Evolutionary conservation across 192 early-diverging fungal species (phyloP).

Genomic region (Linnemannia zychae): DNA sequence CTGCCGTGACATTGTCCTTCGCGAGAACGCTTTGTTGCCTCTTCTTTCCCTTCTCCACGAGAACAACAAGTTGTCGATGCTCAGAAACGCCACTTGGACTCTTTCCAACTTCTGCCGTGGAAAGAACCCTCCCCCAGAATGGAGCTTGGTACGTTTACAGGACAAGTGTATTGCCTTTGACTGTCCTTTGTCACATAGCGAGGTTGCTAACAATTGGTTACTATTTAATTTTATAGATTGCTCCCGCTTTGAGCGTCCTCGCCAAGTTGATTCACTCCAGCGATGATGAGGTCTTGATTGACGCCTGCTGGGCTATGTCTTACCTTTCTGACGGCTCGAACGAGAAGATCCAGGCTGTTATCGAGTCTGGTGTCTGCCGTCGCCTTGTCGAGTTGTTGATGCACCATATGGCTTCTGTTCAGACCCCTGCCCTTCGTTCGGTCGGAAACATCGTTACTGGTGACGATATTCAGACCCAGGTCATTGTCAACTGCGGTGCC

Average conservation of each 20-base stretch:
- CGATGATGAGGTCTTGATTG: slow-evolving; percentile 97
- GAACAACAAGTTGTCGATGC: slow-evolving; percentile 95
- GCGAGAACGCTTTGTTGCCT: slow-evolving; percentile 87
- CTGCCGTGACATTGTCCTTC: slow-evolving; percentile 93
- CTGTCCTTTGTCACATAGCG: not conserved
- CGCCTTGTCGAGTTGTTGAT: slow-evolving; percentile 94
- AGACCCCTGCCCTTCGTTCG: slow-evolving; percentile 97
- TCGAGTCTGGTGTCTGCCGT: slow-evolving; percentile 94
- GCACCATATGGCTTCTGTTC: slow-evolving; percentile 91
- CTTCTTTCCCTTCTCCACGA: slow-evolving; percentile 89
- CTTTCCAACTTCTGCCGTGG: slow-evolving; percentile 99
- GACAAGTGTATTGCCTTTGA: not conserved
- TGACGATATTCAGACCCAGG: slow-evolving; percentile 97
- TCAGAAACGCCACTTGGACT: slow-evolving; percentile 99
- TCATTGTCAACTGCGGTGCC: slow-evolving; percentile 91
- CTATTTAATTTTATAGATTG: slow-evolving; percentile 69
- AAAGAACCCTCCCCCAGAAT: slow-evolving; percentile 96
- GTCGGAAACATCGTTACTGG: slow-evolving; percentile 99
- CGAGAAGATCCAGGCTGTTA: slow-evolving; percentile 98
- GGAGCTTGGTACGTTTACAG: slow-evolving; percentile 72
- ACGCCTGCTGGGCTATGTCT: slow-evolving; percentile 99
- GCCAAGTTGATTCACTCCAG: slow-evolving; percentile 91
- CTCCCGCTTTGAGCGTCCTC: slow-evolving; percentile 88
- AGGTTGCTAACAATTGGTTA: not conserved
- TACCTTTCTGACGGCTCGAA: slow-evolving; percentile 98